These are phyloP conservation scores for Suillus decipiens DNA, from an alignment of 768 basidiomycete species.

Conservation along the genomic window DNA sequence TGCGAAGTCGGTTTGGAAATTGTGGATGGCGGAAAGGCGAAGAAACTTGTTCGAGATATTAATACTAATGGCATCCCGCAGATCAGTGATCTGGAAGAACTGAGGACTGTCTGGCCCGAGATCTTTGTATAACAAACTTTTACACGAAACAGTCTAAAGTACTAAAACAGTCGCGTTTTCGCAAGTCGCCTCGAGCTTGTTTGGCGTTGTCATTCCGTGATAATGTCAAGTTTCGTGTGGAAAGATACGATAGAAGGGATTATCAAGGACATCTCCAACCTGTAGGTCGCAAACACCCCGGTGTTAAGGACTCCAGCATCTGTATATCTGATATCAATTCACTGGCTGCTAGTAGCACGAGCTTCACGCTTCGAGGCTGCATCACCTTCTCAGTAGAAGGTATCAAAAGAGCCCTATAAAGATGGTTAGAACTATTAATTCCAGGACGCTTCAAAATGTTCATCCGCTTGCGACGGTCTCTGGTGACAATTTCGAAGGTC, in stretches of 20 bases:
- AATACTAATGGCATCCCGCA: conserved; percentile 45
- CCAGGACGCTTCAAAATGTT: background rate
- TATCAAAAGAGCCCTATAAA: background rate
- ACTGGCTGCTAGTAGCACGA: background rate
- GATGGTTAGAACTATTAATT: background rate
- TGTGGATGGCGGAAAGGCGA: conserved; percentile 62
- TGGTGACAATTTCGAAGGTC: background rate
- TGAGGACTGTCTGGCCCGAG: conserved; percentile 74
- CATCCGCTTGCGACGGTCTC: background rate
- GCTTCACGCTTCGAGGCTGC: background rate
- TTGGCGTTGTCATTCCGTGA: background rate
- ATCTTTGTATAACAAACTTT: conserved; percentile 52
- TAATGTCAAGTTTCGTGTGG: too few relatives aligned
- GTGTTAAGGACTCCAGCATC: background rate
- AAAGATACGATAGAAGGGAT: background rate
- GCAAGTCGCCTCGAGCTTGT: background rate
- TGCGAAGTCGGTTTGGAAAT: conserved; percentile 65
- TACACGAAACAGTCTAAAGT: background rate
- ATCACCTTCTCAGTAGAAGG: background rate
- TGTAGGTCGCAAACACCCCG: background rate
- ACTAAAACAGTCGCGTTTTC: background rate
- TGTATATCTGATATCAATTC: background rate
- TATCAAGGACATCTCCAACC: background rate
- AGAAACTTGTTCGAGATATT: conserved; percentile 42
- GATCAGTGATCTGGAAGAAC: conserved; percentile 61